Base-by-base conservation (phyloP, 805 yeast species). In the Tetrapisispora pingtungensis region DNA sequence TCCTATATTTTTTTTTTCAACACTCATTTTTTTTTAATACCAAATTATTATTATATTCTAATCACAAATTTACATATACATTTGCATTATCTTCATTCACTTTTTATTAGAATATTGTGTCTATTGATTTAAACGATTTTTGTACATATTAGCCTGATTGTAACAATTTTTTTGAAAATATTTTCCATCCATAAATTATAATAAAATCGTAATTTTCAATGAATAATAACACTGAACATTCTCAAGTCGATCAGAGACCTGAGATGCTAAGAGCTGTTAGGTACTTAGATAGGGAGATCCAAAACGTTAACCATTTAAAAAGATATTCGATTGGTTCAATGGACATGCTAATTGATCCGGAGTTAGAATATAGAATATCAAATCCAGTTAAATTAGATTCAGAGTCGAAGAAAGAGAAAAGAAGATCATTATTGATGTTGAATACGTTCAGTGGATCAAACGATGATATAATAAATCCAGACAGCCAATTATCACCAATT, bases 211-310 rank as follows among this genome's bases (percentile, higher is more conserved):
- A n/a, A n/a, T n/a, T n/a, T n/a, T n/a, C 31, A 28, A 28, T 28
- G 31, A 28, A n/a, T 32, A 15, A 32, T n/a, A 32, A 6, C n/a
- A 32, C 4, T n/a, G 19, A 8, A 28, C 31, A 10, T 7, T 14
- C 13, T 10, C 28, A 8, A 10, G 31, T 14, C 5, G 31, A 28
- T 7, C n/a, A 28, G 4, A 5, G 31, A 14, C 31, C 74, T 44
- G 66, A 75, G 55, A 68, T 71, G 41, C 52, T 69, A 36, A 72
- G 75, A 31, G 94, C 94, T 2, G 88, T 86, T 3, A 78, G 78
- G 53, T 86, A 87, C 6, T 75, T 84, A 38, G 86, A 84, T 55
- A 79, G 77, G 48, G 93, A 84, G 57, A 71, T 82, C 49, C 77
- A 78, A 61, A 78, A 80, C 59, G 84, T 84, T 48, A 77, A 82